A percentile compares a stretch with the other conserved stretches of the same genome.
phyloP scores from a whole-genome alignment of 2,329 filamentous ascomycete genomes.

The Fusarium sp. region DNA sequence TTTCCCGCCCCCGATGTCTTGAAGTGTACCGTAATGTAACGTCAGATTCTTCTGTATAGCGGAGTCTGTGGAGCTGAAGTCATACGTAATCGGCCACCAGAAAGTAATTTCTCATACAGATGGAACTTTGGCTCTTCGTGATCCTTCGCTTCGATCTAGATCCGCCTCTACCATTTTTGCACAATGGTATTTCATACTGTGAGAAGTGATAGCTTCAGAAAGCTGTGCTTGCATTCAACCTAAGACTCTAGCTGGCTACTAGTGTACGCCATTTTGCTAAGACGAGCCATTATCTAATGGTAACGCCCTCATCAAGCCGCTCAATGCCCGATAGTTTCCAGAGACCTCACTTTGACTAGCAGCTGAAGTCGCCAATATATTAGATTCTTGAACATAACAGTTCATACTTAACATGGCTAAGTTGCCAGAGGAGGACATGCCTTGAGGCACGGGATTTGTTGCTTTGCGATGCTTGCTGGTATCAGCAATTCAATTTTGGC shows the following conservation, averaged over 20 bases:
- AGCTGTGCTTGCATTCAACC: too few species aligned
- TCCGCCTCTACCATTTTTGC: not conserved
- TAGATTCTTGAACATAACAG: rapidly evolving
- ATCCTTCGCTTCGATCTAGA: not conserved
- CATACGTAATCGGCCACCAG: not conserved
- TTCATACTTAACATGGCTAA: too few species aligned
- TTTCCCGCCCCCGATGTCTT: not conserved
- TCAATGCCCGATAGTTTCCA: not conserved
- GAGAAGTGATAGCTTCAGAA: not conserved
- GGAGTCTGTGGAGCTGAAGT: rapidly evolving
- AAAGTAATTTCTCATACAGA: rapidly evolving
- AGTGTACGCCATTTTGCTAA: not conserved
- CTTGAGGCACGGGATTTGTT: not conserved
- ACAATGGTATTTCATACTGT: not conserved
- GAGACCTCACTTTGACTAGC: not conserved
- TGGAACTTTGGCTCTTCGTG: rapidly evolving
- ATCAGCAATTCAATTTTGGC: not conserved
- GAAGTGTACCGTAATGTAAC: not conserved
- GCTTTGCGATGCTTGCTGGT: not conserved
- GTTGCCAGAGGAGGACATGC: rapidly evolving
- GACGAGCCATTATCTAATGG: not conserved
- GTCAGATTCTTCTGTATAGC: not conserved
- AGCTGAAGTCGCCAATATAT: not conserved
- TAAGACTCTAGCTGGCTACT: not conserved
- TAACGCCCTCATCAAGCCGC: not conserved